Base-by-base conservation (phyloP, 345 rosid genomes). In the Chamaenerion angustifolium region DNA sequence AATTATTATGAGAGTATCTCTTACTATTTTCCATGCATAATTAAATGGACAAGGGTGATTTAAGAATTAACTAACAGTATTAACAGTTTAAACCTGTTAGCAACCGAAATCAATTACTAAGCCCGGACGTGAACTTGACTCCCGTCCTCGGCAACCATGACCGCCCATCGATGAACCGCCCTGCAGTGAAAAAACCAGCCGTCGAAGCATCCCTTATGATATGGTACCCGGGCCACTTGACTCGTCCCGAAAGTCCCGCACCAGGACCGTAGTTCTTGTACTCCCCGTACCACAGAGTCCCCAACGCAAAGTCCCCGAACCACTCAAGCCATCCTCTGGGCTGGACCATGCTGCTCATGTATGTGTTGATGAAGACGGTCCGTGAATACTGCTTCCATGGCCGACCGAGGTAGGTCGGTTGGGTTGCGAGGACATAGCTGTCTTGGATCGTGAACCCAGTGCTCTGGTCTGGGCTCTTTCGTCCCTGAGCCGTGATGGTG, bases 281-380 rank as follows among this genome's bases (percentile, higher is more conserved):
- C 72, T 90, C 98, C 0, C 86, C 98, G 43, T 92, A 87, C 79
- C 83, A 87, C 56, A 92, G 51, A 7, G 98, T 83, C 23, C 54
- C 58, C 55, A 87, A 59, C 10, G 81, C 93, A 15, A 74, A 76
- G 43, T 78, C 56, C 6, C 89, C 93, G 15, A 66, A 59, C 98
- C 98, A 87, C 67, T 77, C 80, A 19, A 84, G 76, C 95, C 93
- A 92, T 7, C 98, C 96, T 44, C 77, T 74, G 0, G 95, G 93
- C 61, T 82, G 80, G 11, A 92, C 89, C 48, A 73, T 42, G 44
- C 66, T 70, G 46, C 67, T 63, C 77, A 92, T 76, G 42, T 69
- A 74, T 11, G 95, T 82, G 56, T 87, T 79, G 71, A 92, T 76
- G 15, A 71, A 75, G 40, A 92, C 77, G 8, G 98, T 92, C 72